Base-by-base conservation (phyloP, 306 rosid species). In the Herpetospermum pedunculosum region DNA sequence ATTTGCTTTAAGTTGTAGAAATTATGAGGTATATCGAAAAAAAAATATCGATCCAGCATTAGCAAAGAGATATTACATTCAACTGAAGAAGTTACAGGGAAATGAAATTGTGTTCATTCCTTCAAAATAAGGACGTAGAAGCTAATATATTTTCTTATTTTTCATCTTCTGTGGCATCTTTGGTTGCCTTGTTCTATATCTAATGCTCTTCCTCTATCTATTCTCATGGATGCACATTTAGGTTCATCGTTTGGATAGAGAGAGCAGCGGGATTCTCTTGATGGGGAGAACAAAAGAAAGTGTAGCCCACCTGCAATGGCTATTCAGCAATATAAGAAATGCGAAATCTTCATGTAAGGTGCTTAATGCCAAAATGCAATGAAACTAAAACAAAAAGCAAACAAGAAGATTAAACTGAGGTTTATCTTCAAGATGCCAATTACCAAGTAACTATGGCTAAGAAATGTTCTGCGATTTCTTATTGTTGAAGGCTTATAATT, bases 241-340 rank as follows among this genome's bases (percentile, higher is more conserved):
- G 98, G 95, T 94, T 77, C 97, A 94, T 79, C 97, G 97, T 72
- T 96, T 94, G 71, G 97, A 94, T 80, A 83, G 85, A 77, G 98
- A 94, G 82, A 91, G 82, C 84, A 94, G 98, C 49, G 95, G 98
- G 83, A 81, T 91, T 55, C 78, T 84, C 77, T 55, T 91, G 79
- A 71, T 94, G 80, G 98, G 98, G 53, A 88, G 98, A 85, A 91
- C 91, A 77, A 83, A 87, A 67, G 95, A 89, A 70, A 91, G 95
- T 77, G 79, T 85, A 50, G 85, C 81, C 70, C 91, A 80, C 58
- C 92, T 94, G 13, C 92, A 91, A 60, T 89, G 87, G 87, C 41
- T 91, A 79, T 92, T 87, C n/a, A n/a, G n/a, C n/a, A n/a, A n/a
- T n/a, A n/a, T n/a, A n/a, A n/a, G n/a, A n/a, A n/a, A n/a, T n/a